Base-by-base conservation (phyloP, 768 basidiomycete species). In the Coprinopsis strossmayeri region DNA sequence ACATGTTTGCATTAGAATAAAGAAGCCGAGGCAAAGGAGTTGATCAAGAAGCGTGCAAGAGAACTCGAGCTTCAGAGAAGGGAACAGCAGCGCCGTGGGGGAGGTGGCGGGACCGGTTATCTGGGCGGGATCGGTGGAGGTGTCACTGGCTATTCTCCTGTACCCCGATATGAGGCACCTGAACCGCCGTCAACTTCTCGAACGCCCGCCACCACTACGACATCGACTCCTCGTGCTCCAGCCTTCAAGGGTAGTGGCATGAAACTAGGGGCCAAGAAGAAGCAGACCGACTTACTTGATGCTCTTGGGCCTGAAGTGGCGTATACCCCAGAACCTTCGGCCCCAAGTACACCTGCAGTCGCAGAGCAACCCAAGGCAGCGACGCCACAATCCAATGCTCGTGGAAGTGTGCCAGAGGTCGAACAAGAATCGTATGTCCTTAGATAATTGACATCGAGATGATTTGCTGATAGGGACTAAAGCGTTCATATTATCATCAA, bases 21-120 rank as follows among this genome's bases (percentile, higher is more conserved):
- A 68, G 96, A 99, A 68, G 92, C 92, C 4, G 96, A 99, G 60
- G 96, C 95, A 1, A 99, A 99, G 64, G 96, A 99, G 64, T 95
- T 97, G 61, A 85, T 99, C 61, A 98, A 98, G 65, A 83, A 96
- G 34, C 86, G 95, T 25, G 94, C 96, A 0, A 96, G 96, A 64
- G 93, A 97, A 60, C 81, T 99, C 53, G 96, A 99, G 66, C 89
- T 96, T 83, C 96, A 98, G 61, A 82, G 95, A 34, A 77, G 94
- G 27, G 95, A 99, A 62, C 91, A 94, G 63, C 91, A 95, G 56
- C 76, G 82, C 51, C 84, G 91, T 18, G 69, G 84, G 3, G 81
- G 78, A 7, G 73, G 69, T 3, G 71, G 74, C 12, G 69, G 77
- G 13, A 71, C 73, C 51, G 76, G 75, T 55, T 84, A 83, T 61